A percentile compares a stretch with the other conserved stretches of the same genome.
phyloP scores from a whole-genome alignment of 2,329 filamentous ascomycete genomes.

The Pseudocercospora ulei region DNA sequence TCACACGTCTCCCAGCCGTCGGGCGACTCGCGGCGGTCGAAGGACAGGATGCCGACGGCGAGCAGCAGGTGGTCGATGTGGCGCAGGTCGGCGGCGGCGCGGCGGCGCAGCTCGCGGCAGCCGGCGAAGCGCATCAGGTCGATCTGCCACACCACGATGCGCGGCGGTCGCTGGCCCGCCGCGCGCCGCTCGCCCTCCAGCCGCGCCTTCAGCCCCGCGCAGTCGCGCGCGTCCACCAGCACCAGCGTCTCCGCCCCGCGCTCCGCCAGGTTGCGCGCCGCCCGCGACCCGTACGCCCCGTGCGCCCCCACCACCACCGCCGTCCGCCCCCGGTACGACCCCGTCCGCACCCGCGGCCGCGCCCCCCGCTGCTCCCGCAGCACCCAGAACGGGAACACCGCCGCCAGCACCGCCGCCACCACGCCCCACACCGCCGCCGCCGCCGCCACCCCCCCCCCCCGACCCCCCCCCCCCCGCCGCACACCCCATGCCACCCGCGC shows the following conservation, averaged over 20 bases:
- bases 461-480: no score
- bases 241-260: slow-evolving; percentile 11
- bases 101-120: slow-evolving; percentile 6
- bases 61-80: slow-evolving; percentile 12
- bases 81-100: no score
- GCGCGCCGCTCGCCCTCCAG: slow-evolving; percentile 10
- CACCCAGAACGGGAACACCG: no score
- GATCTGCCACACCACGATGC: slow-evolving; percentile 12
- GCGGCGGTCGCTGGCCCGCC: neutral
- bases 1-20: slow-evolving; percentile 17
- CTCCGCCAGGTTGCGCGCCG: slow-evolving; percentile 10
- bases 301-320: no score
- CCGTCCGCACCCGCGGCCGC: no score
- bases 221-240: slow-evolving; percentile 15
- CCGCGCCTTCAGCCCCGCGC: slow-evolving; percentile 9
- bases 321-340: no score
- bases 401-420: no score
- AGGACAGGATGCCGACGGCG: slow-evolving; percentile 14
- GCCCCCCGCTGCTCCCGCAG: no score
- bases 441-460: no score
- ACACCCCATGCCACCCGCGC: no score
- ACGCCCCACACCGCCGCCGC: no score
- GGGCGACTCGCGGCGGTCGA: slow-evolving; percentile 12
- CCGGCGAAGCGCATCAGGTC: slow-evolving; percentile 15
- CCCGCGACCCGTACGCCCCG: slow-evolving; percentile 15